Conservation (phyloP, 2,329 filamentous ascomycete species). For the Aspergillus sp. region DNA sequence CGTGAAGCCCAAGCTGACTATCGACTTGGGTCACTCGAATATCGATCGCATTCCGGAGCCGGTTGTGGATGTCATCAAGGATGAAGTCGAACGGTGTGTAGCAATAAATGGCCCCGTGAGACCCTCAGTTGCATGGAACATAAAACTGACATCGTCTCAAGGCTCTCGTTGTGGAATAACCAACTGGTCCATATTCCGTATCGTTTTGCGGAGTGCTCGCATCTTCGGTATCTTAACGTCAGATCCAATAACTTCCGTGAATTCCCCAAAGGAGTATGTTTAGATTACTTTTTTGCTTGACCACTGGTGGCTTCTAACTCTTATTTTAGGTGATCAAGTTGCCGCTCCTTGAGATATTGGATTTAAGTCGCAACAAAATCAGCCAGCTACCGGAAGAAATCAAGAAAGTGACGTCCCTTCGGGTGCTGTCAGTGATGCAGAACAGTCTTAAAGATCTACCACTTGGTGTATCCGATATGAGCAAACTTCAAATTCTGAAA, state of each 20-base stretch:
- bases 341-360: conserved; percentile 84
- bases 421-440: conserved; percentile 82
- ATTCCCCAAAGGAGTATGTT: conserved; percentile 63
- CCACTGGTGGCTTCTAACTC: conserved; percentile 12
- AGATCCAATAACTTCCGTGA: conserved; percentile 54
- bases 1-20: conserved; percentile 50
- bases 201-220: conserved; percentile 49
- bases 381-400: conserved; percentile 75
- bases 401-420: conserved; percentile 76
- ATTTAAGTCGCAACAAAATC: conserved; percentile 86
- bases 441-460: conserved; percentile 86
- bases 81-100: conserved; percentile 52
- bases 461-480: conserved; percentile 83
- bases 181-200: conserved; percentile 50
- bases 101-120: neutral
- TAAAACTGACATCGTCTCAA: conserved; percentile 23
- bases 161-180: conserved; percentile 53
- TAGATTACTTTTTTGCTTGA: neutral
- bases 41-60: conserved; percentile 50
- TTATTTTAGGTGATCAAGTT: conserved; percentile 73
- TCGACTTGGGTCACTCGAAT: conserved; percentile 52
- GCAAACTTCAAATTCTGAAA: conserved; percentile 82
- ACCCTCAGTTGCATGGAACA: neutral
- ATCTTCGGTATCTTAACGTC: conserved; percentile 52
- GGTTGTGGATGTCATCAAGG: conserved; percentile 52